Evolutionary conservation across 2,329 filamentous ascomycete species (phyloP), one percentile per base, ranked within the genome.

Genomic region (Fusarium paranaense): DNA sequence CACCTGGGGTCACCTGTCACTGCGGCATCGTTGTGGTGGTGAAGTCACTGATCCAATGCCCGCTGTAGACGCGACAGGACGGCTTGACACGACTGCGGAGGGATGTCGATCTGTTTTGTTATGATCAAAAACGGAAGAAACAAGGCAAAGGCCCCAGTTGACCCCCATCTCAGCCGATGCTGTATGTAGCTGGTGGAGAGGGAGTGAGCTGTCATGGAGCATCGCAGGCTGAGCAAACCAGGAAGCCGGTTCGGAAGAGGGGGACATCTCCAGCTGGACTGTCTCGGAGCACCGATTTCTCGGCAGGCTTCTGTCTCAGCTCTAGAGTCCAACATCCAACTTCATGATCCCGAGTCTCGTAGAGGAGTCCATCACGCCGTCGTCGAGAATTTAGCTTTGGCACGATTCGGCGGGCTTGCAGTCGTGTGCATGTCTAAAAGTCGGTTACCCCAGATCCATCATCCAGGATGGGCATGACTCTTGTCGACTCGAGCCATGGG

Each of bases 21-120:
- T 62, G 64, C 57, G 37, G 56, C 75, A 65, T 70, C 65, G 50
- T 50, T 9, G 38, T 67, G 56, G 32, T 66, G 63, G 66, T 70
- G 69, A 70, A 75, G 74, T 67, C 71, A 70, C 73, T 60, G 64
- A 52, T 66, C 25, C 64, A 62, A 62, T 73, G 58, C 54, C 40
- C 57, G 56, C 50, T 59, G 40, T 45, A 47, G 64, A 71, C 67
- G 47, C 40, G 30, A 32, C 30, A 32, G 30, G 30, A 32, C 30
- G 3, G 60, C 64, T 45, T 40, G 57, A 54, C 66, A 59, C 63
- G 60, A 71, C 58, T 38, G 32, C 70, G 58, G 47, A 66, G 45
- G 64, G 35, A 11, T 62, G 72, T 66, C 72, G 70, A 75, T 75
- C 73, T 75, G 72, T 75, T 74, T 74, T 69, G 59, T 62, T 67